Conservation (phyloP, 495 filamentous ascomycete species). For the Barbatosphaeria neglecta region DNA sequence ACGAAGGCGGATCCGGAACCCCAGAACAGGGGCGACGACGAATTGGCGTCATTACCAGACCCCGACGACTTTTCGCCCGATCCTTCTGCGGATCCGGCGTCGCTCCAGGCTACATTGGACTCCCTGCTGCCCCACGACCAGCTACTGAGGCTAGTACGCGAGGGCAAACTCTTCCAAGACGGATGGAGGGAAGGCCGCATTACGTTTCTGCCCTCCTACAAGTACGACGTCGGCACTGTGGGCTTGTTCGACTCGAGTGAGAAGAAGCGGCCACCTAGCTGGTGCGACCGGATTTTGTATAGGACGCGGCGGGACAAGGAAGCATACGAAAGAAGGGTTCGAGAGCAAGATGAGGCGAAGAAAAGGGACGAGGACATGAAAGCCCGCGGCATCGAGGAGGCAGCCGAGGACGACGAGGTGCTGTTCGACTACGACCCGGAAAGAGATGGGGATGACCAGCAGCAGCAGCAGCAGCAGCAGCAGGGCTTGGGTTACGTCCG, state of each 20-base stretch:
- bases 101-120: constrained; percentile 69
- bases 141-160: constrained; percentile 58
- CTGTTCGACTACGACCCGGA: constrained; percentile 87
- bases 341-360: constrained; percentile 53
- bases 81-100: constrained; percentile 40
- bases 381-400: constrained; percentile 61
- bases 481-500: constrained; percentile 12
- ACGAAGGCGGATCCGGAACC: constrained; percentile 4
- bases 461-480: constrained; percentile 18
- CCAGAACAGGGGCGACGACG: constrained; percentile 18
- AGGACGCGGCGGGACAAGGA: constrained; percentile 60
- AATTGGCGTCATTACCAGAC: constrained; percentile 33
- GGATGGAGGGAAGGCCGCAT: constrained; percentile 89
- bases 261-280: constrained; percentile 83
- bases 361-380: constrained; percentile 79
- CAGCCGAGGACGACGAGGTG: constrained; percentile 67
- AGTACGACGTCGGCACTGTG: constrained; percentile 92
- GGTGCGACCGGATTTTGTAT: constrained; percentile 95
- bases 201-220: constrained; percentile 83
- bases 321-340: constrained; percentile 54
- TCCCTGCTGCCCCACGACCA: constrained; percentile 89
- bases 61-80: constrained; percentile 44
- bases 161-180: constrained; percentile 70
- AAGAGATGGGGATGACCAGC: constrained; percentile 43
- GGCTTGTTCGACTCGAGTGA: constrained; percentile 90